Percentiles rank a stretch among this genome's conserved stretches.
phyloP scores from a whole-genome alignment of 2,329 filamentous ascomycete species.

The Fusarium chlamydosporum region DNA sequence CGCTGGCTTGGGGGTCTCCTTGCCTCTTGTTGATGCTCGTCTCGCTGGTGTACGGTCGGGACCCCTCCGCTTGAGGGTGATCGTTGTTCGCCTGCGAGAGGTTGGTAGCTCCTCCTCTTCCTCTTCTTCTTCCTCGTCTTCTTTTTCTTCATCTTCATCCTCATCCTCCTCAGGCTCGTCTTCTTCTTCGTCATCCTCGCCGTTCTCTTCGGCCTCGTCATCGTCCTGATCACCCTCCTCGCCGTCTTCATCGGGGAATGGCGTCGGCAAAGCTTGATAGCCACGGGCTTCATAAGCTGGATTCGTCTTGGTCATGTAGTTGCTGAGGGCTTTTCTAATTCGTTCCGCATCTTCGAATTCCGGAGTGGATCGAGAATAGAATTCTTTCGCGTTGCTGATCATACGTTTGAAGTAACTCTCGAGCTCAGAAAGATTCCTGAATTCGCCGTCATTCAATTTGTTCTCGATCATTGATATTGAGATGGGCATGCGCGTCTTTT shows the following conservation, averaged over 20 bases:
- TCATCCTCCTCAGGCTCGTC: slow-evolving; percentile 51
- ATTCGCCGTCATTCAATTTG: slow-evolving; percentile 78
- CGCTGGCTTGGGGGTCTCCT: slow-evolving; percentile 55
- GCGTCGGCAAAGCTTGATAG: slow-evolving; percentile 81
- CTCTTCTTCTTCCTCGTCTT: slow-evolving; percentile 51
- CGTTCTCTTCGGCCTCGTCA: slow-evolving; percentile 55
- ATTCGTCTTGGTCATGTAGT: slow-evolving; percentile 89
- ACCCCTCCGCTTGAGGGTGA: slow-evolving; percentile 58
- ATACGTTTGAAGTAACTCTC: slow-evolving; percentile 91
- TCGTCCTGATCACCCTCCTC: slow-evolving; percentile 52
- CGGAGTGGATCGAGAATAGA: slow-evolving; percentile 79
- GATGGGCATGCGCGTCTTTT: slow-evolving; percentile 81
- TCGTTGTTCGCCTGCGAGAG: slow-evolving; percentile 57
- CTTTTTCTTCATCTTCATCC: slow-evolving; percentile 53
- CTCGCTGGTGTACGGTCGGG: slow-evolving; percentile 56
- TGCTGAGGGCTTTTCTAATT: slow-evolving; percentile 86
- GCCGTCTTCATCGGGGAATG: slow-evolving; percentile 62
- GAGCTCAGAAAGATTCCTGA: slow-evolving; percentile 78
- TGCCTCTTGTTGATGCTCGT: slow-evolving; percentile 51
- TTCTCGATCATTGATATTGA: slow-evolving; percentile 82
- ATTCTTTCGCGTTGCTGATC: slow-evolving; percentile 89
- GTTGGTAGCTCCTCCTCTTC: slow-evolving; percentile 51
- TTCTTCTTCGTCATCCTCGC: slow-evolving; percentile 51
- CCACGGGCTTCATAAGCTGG: slow-evolving; percentile 79
- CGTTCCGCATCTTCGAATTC: slow-evolving; percentile 88